phyloP scores from a whole-genome alignment of 2,329 filamentous ascomycete genomes.

The Ceratocystis lukuohia region DNA sequence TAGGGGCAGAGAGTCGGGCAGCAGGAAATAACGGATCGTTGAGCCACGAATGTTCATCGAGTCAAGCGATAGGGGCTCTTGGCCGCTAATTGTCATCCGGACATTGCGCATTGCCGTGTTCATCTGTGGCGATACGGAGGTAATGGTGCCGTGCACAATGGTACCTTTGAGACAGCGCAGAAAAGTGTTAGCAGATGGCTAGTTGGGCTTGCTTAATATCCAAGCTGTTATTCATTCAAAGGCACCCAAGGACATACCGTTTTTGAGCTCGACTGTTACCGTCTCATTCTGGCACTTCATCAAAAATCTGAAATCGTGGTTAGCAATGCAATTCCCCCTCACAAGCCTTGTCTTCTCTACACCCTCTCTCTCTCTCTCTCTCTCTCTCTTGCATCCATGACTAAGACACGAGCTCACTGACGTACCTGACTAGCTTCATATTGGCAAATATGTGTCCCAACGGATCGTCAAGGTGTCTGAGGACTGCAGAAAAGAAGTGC shows the following conservation, averaged over 20 bases:
- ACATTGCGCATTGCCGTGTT: slow-evolving; percentile 91
- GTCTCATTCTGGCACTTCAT: slow-evolving; percentile 99
- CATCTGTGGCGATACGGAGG: slow-evolving; percentile 94
- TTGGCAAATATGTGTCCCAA: slow-evolving; percentile 30
- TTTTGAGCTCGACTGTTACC: slow-evolving; percentile 95
- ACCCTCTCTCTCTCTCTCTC: neutral
- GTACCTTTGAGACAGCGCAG: slow-evolving; percentile 48
- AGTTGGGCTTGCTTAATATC: neutral
- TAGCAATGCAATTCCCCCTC: neutral
- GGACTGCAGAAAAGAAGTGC: neutral
- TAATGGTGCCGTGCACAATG: slow-evolving; percentile 92
- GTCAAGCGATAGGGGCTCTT: slow-evolving; percentile 77
- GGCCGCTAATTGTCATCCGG: slow-evolving; percentile 86
- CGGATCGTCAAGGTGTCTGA: neutral
- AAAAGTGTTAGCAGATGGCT: neutral
- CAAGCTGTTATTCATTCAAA: neutral
- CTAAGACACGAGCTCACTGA: slow-evolving; percentile 20
- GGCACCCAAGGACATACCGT: slow-evolving; percentile 48
- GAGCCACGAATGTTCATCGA: slow-evolving; percentile 94
- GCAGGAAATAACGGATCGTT: slow-evolving; percentile 91
- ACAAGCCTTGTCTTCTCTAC: neutral
- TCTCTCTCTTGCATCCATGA: neutral
- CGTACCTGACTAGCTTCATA: slow-evolving; percentile 97
- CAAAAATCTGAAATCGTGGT: slow-evolving; percentile 55
- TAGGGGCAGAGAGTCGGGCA: slow-evolving; percentile 86